Base-by-base conservation (phyloP, 495 filamentous ascomycete genomes). In the Trichoderma gamsii region DNA sequence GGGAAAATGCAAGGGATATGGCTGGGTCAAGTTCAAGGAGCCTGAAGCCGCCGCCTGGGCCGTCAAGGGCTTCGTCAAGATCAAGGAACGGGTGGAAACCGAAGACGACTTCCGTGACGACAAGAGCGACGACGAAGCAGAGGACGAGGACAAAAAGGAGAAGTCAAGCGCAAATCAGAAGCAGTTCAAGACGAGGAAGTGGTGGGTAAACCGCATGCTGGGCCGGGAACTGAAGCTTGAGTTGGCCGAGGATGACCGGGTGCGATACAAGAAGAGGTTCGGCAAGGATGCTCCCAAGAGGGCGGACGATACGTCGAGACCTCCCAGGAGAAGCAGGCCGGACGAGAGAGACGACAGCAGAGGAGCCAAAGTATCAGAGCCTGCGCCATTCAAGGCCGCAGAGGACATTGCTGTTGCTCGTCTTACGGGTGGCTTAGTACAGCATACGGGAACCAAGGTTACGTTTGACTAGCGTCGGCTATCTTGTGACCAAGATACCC, bases 1-100 rank as follows among this genome's bases (percentile, higher is more conserved):
- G 49, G 96, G 95, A 32, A 98, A 98, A 80, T 98, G 96, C 81
- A 97, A 97, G 80, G 95, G 95, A 1, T 99, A 91, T 81, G 93
- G 89, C 23, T 98, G 95, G 91, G 87, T 98, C 63, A 89, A 89
- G 49, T 99, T 98, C 79, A 87, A 88, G 74, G 88, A 92, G 29
- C 70, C 92, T 21, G 88, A 90, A 23, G 85, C 88, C 0, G 92
- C 90, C 0, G 81, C 87, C 71, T 86, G 85, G 73, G 95, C 93
- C 9, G 92, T 97, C 71, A 88, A 85, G 69, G 96, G 96, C 2
- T 96, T 86, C 73, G 83, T 92, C 63, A 82, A 86, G 72, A 79
- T 88, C 52, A 80, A 82, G 68, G 87, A 91, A 67, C 82, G 76
- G 41, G 75, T 82, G 23, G 79, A 80, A 41, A 80, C 79, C 25